phyloP scores from a whole-genome alignment of 768 basidiomycete species.

The Agaricus subrufescens region DNA sequence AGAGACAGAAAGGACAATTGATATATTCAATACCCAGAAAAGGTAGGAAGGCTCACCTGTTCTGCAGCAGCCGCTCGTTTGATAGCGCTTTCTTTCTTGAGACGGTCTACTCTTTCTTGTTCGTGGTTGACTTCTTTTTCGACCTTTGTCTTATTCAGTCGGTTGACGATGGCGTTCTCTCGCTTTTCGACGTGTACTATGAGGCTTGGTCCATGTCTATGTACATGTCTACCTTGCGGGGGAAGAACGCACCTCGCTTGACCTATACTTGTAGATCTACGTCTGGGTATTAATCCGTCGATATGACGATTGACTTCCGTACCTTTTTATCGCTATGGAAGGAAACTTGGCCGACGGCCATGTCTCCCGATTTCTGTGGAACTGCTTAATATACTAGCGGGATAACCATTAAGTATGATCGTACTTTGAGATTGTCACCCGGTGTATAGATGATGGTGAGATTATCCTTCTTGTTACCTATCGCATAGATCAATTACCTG shows the following conservation, averaged over 20 bases:
- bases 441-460: constrained; percentile 94
- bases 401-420: constrained; percentile 5
- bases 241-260: constrained; percentile 56
- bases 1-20: neutral
- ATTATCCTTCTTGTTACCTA: constrained; percentile 96
- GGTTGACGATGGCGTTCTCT: constrained; percentile 87
- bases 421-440: constrained; percentile 85
- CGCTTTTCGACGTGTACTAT: constrained; percentile 75
- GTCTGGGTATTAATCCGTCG: neutral
- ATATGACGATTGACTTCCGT: constrained; percentile 12
- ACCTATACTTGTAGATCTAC: constrained; percentile 63
- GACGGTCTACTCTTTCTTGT: constrained; percentile 74
- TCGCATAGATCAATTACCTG: neutral
- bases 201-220: neutral
- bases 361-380: constrained; percentile 90
- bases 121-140: constrained; percentile 89
- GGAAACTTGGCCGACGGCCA: constrained; percentile 94
- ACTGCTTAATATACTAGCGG: neutral
- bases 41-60: constrained; percentile 40
- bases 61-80: constrained; percentile 61
- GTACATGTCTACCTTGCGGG: neutral
- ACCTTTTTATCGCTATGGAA: constrained; percentile 91
- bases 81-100: constrained; percentile 68
- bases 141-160: constrained; percentile 89
- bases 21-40: no score